Evolutionary conservation across 768 basidiomycete species (phyloP), one percentile per base, ranked within the genome.

Genomic region (Glaciozyma antarctica): DNA sequence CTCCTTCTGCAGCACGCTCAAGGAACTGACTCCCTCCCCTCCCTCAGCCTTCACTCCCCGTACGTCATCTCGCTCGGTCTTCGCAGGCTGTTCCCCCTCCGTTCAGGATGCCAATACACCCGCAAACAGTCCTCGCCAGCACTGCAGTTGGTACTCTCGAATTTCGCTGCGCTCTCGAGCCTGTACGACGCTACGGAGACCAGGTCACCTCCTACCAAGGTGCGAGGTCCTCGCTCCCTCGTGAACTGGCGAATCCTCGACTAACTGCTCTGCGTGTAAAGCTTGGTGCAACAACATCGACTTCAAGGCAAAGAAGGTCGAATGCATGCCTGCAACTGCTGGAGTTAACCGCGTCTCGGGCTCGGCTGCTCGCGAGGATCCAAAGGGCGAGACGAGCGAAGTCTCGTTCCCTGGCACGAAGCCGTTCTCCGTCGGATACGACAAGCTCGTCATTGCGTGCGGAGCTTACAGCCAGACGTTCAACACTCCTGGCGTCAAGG

Each of bases 401-500:
- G 13, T 44, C 5, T 45, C 43, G 24, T 64, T 62, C 22, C 69
- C 69, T 1, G 69, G 69, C 0, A 52, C 21, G 45, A 63, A 62
- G 34, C 76, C 80, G 12, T 90, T 88, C 75, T 79, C 80, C 13
- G 57, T 90, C 52, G 76, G 77, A 24, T 91, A 87, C 73, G 89
- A 92, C 76, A 88, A 87, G 26, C 45, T 59, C 17, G 83, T 92
- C 61, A 84, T 93, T 56, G 85, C 88, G 10, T n/a, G 32, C 13
- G 52, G 28, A 9, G 86, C 87, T 54, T 51, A 51, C 77, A 84
- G 82, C 3, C 88, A 90, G 75, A 91, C 76, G 3, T 79, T 78
- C 55, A 74, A 72, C 16, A 77, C 74, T 9, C 71, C 72, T 2
- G 77, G 77, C 8, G 88, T 88, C 1, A 88, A 90, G 75, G 84